These are phyloP conservation scores for Tephrocybe rancida DNA, from an alignment of 768 basidiomycete genomes.

Conservation along the genomic window DNA sequence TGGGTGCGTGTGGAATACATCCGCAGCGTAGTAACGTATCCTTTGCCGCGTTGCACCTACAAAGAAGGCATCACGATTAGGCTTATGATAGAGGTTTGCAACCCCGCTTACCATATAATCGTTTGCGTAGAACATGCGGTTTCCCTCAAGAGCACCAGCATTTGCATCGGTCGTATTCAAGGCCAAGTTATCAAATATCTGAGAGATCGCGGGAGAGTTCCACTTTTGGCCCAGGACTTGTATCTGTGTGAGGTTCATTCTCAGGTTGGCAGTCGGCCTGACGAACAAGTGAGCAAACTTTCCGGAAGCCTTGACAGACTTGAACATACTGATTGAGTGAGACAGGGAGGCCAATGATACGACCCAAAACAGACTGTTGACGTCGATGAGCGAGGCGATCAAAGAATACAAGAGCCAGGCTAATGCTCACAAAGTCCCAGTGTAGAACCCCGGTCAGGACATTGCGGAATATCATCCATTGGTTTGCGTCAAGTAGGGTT, in stretches of 20 bases:
- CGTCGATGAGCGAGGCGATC: background rate
- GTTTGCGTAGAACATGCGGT: slow-evolving; percentile 28
- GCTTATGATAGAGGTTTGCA: too few relatives aligned
- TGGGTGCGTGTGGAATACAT: slow-evolving; percentile 63
- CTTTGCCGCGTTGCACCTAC: slow-evolving; percentile 33
- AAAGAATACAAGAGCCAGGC: background rate
- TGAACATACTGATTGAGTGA: slow-evolving; percentile 28
- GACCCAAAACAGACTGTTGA: slow-evolving; percentile 57
- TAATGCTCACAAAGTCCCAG: slow-evolving; percentile 70
- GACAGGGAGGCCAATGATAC: slow-evolving; percentile 71
- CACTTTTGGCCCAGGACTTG: slow-evolving; percentile 40
- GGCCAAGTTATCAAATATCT: slow-evolving; percentile 15
- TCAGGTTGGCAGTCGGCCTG: slow-evolving; percentile 43
- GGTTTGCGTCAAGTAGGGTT: slow-evolving; percentile 56
- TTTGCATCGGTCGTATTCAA: slow-evolving; percentile 30
- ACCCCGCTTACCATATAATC: slow-evolving; percentile 24
- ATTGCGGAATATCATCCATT: slow-evolving; percentile 75
- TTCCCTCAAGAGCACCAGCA: slow-evolving; percentile 21
- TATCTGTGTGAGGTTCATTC: slow-evolving; percentile 43
- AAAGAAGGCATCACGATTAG: background rate
- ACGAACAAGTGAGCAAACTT: background rate
- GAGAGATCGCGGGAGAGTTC: slow-evolving; percentile 30
- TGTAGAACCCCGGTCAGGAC: slow-evolving; percentile 55
- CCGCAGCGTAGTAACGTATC: slow-evolving; percentile 59
- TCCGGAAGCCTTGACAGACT: background rate